A percentile compares a stretch with the other conserved stretches of the same genome.
phyloP scores from a whole-genome alignment of 345 rosid species.

The Arabis hirsuta region DNA sequence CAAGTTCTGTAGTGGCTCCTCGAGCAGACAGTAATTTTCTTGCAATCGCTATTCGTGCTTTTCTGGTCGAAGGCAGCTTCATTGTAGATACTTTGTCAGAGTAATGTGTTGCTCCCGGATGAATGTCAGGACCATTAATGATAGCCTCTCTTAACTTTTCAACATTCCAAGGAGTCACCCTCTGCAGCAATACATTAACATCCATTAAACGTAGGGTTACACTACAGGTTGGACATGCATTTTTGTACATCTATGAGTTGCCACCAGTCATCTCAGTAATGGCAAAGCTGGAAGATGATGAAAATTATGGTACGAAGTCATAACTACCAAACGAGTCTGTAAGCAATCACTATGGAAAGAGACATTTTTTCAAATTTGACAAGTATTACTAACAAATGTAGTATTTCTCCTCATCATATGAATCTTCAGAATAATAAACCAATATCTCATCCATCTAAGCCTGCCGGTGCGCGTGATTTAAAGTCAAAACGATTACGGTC shows the following conservation, averaged over 20 bases:
- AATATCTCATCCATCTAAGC: slow-evolving; percentile 16
- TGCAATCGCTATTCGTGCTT: slow-evolving; percentile 67
- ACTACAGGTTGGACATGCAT: slow-evolving; percentile 20
- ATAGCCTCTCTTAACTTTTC: slow-evolving; percentile 73
- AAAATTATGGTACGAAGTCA: slow-evolving; percentile 3
- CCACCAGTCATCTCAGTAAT: slow-evolving; percentile 20
- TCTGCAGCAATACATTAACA: slow-evolving; percentile 52
- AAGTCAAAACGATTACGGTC: slow-evolving; percentile 13
- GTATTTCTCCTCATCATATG: slow-evolving; percentile 12
- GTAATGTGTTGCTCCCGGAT: slow-evolving; percentile 96
- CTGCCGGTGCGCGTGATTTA: not conserved
- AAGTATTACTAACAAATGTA: slow-evolving; percentile 8
- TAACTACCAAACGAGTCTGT: slow-evolving; percentile 1
- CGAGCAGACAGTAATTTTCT: slow-evolving; percentile 81
- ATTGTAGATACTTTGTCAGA: slow-evolving; percentile 65
- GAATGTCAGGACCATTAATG: slow-evolving; percentile 78
- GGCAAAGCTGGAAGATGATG: slow-evolving; percentile 5
- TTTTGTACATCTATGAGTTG: slow-evolving; percentile 13
- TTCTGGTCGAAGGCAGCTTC: slow-evolving; percentile 55
- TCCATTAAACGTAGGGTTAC: slow-evolving; percentile 19
- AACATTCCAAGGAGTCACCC: slow-evolving; percentile 90
- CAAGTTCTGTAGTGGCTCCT: slow-evolving; percentile 65
- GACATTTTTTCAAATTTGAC: slow-evolving; percentile 5
- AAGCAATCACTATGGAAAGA: slow-evolving; percentile 12
- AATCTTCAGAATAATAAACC: slow-evolving; percentile 17